Evolutionary conservation across 352 stramenopile species (phyloP), one percentile per base, ranked within the genome.

Genomic region (Globisporangium heterothallicum): DNA sequence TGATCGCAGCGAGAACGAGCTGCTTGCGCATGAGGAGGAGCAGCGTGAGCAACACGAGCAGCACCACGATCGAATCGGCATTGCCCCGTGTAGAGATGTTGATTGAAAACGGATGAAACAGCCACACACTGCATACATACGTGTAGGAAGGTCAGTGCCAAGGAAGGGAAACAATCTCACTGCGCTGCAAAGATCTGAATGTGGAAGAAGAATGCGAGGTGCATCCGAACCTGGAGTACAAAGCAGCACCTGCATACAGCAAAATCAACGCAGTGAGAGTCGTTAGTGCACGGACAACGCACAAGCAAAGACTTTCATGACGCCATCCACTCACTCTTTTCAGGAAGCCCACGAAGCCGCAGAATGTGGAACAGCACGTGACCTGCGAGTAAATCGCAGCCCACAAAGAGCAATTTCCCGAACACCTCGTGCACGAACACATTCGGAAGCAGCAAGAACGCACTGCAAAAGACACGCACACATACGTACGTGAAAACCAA

Each of bases 11-110:
- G 5, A 89, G 53, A 4, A 89, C 69, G 38, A 92, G 64, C 44
- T 82, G 73, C 52, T 91, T 92, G 45, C 72, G 79, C 73, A 94
- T 84, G 49, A 94, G 76, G 21, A 93, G 51, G 24, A 87, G 64
- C 22, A 98, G 71, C 8, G 93, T 91, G 4, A 98, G 58, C 49
- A 99, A 69, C 47, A 99, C 94, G 19, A 99, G 72, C 36, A 95
- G 61, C 43, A 88, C 87, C 49, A 97, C 88, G 46, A 99, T 82
- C 38, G 89, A 92, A 68, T 99, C 97, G 10, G 95, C 86, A 51
- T 97, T 98, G 41, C 97, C 97, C 32, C 97, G 80, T n/a, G 97
- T 99, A 52, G 95, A 99, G 63, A 99, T 99, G 54, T 99, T 99
- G 45, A 99, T 94, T 16, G 95, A 94, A 49, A 99, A 89, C 16